Base-by-base conservation (phyloP, 176 grass and related monocot genomes). In the Lolium rigidum region DNA sequence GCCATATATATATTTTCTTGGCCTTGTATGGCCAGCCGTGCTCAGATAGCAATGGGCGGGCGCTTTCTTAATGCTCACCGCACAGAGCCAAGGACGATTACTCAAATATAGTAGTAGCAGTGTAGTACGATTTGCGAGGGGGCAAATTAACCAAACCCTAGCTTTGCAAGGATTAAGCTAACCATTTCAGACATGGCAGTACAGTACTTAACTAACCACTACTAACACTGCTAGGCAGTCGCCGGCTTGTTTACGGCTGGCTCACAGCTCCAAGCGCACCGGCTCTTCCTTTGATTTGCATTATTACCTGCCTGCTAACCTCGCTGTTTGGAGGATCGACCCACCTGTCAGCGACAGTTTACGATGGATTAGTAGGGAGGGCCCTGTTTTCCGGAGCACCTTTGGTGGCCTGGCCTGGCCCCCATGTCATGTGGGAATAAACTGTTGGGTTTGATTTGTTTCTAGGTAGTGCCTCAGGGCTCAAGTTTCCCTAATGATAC, bases 211-310 rank as follows among this genome's bases (percentile, higher is more conserved):
- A 28, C 50, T 21, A 70, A 57, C 77, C 38, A 22, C 35, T 79
- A 61, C 7, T 46, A 1, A 55, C 69, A 20, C 14, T 79, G 10
- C 14, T 26, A 68, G 10, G 20, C 20, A 47, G 68, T 65, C 16
- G 14, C 38, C 64, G 21, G 14, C 38, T 78, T 59, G 68, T 84
- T 88, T 88, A 87, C 80, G 67, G 82, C 79, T 83, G 91, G 93
- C 87, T 89, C 90, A 87, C 80, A 87, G 93, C 91, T 91, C 88
- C 75, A 85, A 78, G 83, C 88, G 83, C 88, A 78, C 59, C 79
- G 78, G 87, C 51, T 65, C 64, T 82, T 83, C 46, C 20, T 83
- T 56, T 46, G 47, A 86, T 83, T 83, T 79, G 58, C 44, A 78
- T 83, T 56, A 26, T 15, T 39, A 50, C 48, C 48, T 76, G 10